Evolutionary conservation across 2,329 filamentous ascomycete species (phyloP), one percentile per base, ranked within the genome.

Genomic region (Aspergillus unguis): DNA sequence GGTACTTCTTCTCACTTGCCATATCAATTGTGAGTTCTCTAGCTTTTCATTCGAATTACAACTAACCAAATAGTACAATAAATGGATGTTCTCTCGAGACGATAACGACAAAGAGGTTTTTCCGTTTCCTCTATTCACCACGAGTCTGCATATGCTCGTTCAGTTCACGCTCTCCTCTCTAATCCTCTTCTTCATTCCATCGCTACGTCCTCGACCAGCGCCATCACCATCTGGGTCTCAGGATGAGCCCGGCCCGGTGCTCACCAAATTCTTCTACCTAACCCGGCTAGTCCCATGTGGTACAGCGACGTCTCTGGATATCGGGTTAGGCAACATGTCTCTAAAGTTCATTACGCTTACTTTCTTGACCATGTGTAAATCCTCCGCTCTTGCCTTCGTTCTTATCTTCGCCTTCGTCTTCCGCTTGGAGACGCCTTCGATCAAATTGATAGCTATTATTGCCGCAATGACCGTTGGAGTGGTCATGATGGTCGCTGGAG

Each of bases 361-460:
- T 7, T 99, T 99, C 71, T 95, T 96, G 74, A 99, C 94, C 54
- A 97, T 99, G 94, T 97, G 94, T 76, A 99, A 99, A 80, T 97
- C 92, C 5, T 96, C 92, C 7, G 90, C 92, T 11, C 82, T 99
- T 25, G 92, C 90, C 41, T 99, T 97, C 68, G 94, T 99, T 50
- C 85, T 99, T 25, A 72, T 96, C 44, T 99, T 99, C 69, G 94
- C 94, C 57, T 96, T 99, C 67, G 70, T 95, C 44, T 97, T 99
- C 77, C 85, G 88, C 48, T 85, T 99, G 48, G 94, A 99, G 73
- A 83, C 83, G 8, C 90, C 90, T 0, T 96, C 92, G 0, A 85
- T 88, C 79, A 88, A 87, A 62, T 82, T 99, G 6, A 87, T 95
- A 36, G 79, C 81, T 59, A 94, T 97, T 61, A 97, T 99, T 61